A percentile compares a stretch with the other conserved stretches of the same genome.
Conservation (phyloP, 805 yeast genomes). For the Ascoidea asiatica region DNA sequence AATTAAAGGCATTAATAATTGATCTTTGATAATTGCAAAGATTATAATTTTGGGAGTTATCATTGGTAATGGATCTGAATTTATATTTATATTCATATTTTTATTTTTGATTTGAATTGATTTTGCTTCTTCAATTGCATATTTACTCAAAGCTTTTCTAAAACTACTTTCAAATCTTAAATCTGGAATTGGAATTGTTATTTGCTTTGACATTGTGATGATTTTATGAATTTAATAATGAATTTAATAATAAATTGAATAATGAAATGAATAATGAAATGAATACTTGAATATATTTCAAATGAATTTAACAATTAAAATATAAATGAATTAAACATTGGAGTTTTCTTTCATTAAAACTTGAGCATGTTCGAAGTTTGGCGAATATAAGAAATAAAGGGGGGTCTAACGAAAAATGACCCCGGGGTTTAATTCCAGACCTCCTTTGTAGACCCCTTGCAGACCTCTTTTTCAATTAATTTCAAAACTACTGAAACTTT, state of each 20-base stretch:
- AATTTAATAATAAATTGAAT: too few species aligned
- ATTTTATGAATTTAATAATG: not conserved
- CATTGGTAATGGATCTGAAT: constrained; percentile 19
- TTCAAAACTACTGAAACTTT: too few species aligned
- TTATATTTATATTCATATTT: constrained; percentile 3
- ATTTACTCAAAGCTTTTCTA: constrained; percentile 20
- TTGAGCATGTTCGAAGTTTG: not conserved
- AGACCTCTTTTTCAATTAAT: too few species aligned
- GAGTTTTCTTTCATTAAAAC: too few species aligned
- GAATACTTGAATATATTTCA: too few species aligned
- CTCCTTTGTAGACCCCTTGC: too few species aligned
- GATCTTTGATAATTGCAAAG: constrained; percentile 38
- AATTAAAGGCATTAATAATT: constrained; percentile 39
- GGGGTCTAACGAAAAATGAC: not conserved
- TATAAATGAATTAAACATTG: too few species aligned
- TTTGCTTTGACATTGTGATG: constrained; percentile 1
- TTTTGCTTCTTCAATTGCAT: constrained; percentile 9
- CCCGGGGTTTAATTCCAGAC: too few species aligned
- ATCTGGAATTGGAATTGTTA: constrained; percentile 37
- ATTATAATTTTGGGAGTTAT: constrained; percentile 32
- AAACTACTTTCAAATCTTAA: constrained; percentile 56
- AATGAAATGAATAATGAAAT: too few species aligned
- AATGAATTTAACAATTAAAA: too few species aligned
- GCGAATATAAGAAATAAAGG: not conserved
- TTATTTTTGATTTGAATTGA: constrained; percentile 10